Conservation (phyloP, 306 rosid species). For the Cucurbita moschata region DNA sequence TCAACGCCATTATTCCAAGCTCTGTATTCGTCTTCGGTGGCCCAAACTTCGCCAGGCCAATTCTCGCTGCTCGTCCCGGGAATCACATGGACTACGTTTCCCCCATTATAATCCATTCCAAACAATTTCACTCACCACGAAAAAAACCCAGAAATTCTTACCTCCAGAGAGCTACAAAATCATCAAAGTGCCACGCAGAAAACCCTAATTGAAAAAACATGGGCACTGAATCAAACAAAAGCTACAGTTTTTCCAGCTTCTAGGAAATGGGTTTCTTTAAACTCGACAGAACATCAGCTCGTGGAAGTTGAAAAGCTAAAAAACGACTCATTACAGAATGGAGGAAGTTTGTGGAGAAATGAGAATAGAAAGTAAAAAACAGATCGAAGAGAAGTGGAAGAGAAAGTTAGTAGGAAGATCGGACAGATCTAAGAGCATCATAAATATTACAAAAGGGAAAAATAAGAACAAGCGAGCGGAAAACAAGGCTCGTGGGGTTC, state of each 20-base stretch:
- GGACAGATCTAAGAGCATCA: neutral
- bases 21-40: constrained; percentile 86
- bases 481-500: neutral
- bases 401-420: neutral
- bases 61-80: constrained; percentile 42
- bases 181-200: neutral
- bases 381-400: constrained; percentile 1
- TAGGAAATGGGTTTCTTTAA: neutral
- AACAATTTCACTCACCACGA: neutral
- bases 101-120: constrained; percentile 51
- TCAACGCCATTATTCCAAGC: constrained; percentile 50
- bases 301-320: neutral
- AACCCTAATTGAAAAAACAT: constrained; percentile 3
- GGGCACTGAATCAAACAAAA: neutral
- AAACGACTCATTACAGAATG: neutral
- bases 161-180: neutral
- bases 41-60: constrained; percentile 85
- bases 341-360: neutral
- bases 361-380: neutral
- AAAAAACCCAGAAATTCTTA: neutral
- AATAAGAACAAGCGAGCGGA: neutral
- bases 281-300: neutral
- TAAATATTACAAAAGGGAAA: neutral
- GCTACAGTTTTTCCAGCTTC: neutral
- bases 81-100: constrained; percentile 72